phyloP scores from a whole-genome alignment of 129 eudicot species.

The Flaveria linearis region DNA sequence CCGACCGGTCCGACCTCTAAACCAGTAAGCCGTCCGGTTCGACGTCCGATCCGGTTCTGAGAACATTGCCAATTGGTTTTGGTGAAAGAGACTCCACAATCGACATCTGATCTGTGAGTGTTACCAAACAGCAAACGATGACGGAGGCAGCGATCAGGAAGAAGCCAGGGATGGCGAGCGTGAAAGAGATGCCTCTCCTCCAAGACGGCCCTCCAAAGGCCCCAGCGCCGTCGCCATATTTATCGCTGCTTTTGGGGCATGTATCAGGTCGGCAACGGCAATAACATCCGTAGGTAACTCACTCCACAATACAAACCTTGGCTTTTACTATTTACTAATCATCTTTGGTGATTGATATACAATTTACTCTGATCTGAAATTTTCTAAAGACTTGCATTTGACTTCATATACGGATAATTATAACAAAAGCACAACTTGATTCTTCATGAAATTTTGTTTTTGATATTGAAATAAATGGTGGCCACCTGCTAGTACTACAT shows the following conservation, averaged over 20 bases:
- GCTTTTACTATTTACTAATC: no score
- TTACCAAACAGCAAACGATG: slow-evolving; percentile 40
- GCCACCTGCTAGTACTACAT: not conserved
- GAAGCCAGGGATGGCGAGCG: slow-evolving; percentile 89
- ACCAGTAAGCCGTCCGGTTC: no score
- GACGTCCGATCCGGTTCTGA: no score
- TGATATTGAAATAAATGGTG: not conserved
- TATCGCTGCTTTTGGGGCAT: slow-evolving; percentile 82
- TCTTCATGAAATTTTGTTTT: not conserved
- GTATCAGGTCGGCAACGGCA: slow-evolving; percentile 95
- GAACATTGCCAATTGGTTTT: no score
- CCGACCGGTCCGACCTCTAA: no score
- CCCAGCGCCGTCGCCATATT: slow-evolving; percentile 97
- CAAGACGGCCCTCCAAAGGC: slow-evolving; percentile 92
- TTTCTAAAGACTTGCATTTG: no score
- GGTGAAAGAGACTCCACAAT: no score
- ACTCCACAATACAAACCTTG: no score
- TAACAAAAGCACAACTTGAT: not conserved
- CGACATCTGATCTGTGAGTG: no score
- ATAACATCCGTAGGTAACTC: slow-evolving; percentile 88
- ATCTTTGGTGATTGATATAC: not conserved
- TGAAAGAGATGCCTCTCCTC: slow-evolving; percentile 92
- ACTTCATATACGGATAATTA: not conserved
- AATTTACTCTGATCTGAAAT: no score
- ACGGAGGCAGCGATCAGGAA: slow-evolving; percentile 84